phyloP scores from a whole-genome alignment of 176 grass and related monocot genomes.

The Phoenix dactylifera region DNA sequence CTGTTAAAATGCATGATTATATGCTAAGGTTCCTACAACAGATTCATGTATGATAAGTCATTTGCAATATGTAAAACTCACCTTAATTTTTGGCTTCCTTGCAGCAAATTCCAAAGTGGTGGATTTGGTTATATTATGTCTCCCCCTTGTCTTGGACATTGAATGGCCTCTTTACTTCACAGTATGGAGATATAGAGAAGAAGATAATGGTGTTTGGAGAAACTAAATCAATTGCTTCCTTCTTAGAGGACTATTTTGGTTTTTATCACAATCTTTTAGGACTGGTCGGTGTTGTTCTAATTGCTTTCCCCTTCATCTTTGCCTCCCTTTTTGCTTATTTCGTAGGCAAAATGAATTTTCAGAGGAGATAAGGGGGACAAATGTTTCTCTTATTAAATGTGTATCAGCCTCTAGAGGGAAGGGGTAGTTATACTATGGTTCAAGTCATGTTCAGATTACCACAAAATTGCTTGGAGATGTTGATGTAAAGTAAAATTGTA shows the following conservation, averaged over 20 bases:
- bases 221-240: slow-evolving; percentile 33
- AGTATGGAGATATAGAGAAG: slow-evolving; percentile 40
- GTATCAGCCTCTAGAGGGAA: too few species aligned
- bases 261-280: slow-evolving; percentile 36
- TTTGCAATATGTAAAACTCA: not conserved
- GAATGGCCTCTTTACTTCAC: slow-evolving; percentile 55
- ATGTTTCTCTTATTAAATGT: too few species aligned
- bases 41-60: not conserved
- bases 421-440: too few species aligned
- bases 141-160: slow-evolving; percentile 51
- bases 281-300: slow-evolving; percentile 33
- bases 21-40: too few species aligned
- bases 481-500: too few species aligned
- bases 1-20: not conserved
- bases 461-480: too few species aligned
- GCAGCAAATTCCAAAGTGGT: slow-evolving; percentile 88
- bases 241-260: slow-evolving; percentile 57
- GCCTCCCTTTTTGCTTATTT: slow-evolving; percentile 44
- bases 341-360: slow-evolving; percentile 69
- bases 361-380: slow-evolving; percentile 30
- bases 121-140: slow-evolving; percentile 68
- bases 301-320: slow-evolving; percentile 37
- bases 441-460: too few species aligned
- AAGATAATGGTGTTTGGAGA: slow-evolving; percentile 37
- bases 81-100: slow-evolving; percentile 11